Base-by-base conservation (phyloP, 495 filamentous ascomycete genomes). In the Thermochaetoides thermophila region DNA sequence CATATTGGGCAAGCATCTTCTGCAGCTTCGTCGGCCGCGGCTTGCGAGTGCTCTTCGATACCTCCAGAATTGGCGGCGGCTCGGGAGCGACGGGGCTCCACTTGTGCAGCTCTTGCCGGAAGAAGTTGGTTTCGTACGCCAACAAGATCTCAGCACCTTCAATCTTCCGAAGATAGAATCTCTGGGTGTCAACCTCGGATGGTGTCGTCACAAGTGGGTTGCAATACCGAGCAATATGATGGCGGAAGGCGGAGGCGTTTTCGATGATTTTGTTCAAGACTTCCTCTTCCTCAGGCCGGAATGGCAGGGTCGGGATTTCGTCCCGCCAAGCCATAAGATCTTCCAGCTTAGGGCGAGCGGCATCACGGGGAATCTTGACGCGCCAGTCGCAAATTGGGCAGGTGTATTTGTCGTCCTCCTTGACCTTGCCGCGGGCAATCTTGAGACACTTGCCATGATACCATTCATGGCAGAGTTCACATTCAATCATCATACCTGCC, bases 401-500 rank as follows among this genome's bases (percentile, higher is more conserved):
- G 12, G 87, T 96, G 58, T 93, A 99, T 50, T 92, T 91, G 45
- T 96, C 91, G 37, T 92, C 86, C 45, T 96, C 89, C 60, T 94
- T 96, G 38, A 96, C 81, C 47, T 95, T 96, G 10, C 89, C 89
- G 27, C 89, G 72, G 11, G 91, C 91, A 38, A 99, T 95, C 63
- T 99, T 99, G 22, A 99, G 67, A 50, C 89, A 99, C 56, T 95
- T 96, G 24, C 87, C 84, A 46, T 99, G 89, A 47, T 99, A 99
- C 89, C 89, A 99, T 59, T 99, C 89, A 43, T 93, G 85, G 55
- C 89, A 99, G 21, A 93, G 62, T 54, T 94, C 87, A 57, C 89
- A 99, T 52, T 99, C 89, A 43, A 99, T 94, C 89, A 99, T 99
- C 80, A 95, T 87, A 15, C 89, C 89, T 22, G 87, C 83, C 53